Evolutionary conservation across 805 yeast genomes (phyloP).

Genomic region (Myxozyma mucilagina): DNA sequence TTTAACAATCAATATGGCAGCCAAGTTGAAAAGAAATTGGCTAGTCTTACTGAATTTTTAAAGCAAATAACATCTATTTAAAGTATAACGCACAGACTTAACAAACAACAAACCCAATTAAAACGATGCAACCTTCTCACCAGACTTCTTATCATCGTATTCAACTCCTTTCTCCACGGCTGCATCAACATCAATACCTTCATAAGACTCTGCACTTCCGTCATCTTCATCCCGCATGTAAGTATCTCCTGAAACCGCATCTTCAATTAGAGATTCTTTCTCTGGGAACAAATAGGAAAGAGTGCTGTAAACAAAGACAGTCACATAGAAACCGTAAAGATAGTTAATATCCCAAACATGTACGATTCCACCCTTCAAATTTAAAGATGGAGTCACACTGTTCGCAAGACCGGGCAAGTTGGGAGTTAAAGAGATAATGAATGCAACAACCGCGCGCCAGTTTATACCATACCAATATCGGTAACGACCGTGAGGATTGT

Average conservation of each 20-base stretch:
- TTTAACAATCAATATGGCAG: too few relatives aligned
- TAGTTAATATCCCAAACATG: conserved; percentile 36
- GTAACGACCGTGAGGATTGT: conserved; percentile 43
- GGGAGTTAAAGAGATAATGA: conserved; percentile 32
- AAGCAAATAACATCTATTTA: too few relatives aligned
- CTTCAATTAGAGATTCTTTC: conserved; percentile 13
- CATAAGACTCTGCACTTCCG: background rate
- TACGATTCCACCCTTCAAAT: conserved; percentile 29
- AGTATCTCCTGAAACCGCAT: conserved; percentile 16
- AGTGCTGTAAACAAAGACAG: conserved; percentile 25
- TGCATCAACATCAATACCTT: background rate
- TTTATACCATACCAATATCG: conserved; percentile 50
- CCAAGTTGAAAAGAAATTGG: too few relatives aligned
- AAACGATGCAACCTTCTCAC: background rate
- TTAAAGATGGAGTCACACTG: conserved; percentile 26
- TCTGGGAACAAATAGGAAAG: conserved; percentile 31
- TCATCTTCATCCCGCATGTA: background rate
- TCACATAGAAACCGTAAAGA: conserved; percentile 32
- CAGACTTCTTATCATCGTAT: background rate
- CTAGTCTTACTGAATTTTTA: too few relatives aligned
- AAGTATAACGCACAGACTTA: background rate
- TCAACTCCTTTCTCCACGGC: background rate
- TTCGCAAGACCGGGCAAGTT: conserved; percentile 36
- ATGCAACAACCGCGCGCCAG: conserved; percentile 47
- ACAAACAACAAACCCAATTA: background rate